Percentiles rank a stretch among this genome's conserved stretches.
phyloP scores from a whole-genome alignment of 2,329 filamentous ascomycete genomes.

The Escovopsis sp. region DNA sequence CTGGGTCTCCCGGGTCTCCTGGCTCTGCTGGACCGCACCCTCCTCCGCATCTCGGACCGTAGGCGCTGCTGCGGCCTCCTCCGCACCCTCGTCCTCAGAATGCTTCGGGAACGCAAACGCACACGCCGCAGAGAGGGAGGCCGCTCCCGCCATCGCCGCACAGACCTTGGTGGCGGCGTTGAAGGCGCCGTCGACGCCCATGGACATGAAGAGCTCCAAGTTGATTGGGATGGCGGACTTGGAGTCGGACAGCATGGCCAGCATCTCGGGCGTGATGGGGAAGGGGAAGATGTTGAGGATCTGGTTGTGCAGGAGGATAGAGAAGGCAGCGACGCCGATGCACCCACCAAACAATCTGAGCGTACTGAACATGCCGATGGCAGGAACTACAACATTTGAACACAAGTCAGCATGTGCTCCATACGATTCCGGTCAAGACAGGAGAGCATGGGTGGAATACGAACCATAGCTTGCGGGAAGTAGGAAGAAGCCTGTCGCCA shows the following conservation, averaged over 20 bases:
- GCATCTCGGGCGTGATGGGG: slow-evolving; percentile 13
- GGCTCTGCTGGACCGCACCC: too few species aligned
- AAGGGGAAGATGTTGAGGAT: slow-evolving; percentile 13
- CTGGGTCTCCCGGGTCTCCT: too few species aligned
- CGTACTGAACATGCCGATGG: slow-evolving; percentile 37
- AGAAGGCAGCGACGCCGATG: slow-evolving; percentile 37
- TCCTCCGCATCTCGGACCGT: too few species aligned
- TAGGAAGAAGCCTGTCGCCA: slow-evolving; percentile 27
- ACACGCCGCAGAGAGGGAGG: background rate
- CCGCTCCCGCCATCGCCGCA: slow-evolving; percentile 22
- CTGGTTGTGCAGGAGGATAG: slow-evolving; percentile 28
- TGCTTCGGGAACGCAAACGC: too few species aligned
- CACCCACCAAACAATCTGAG: slow-evolving; percentile 37
- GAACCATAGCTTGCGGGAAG: slow-evolving; percentile 31
- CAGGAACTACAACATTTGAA: slow-evolving; percentile 22
- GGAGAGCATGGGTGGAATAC: slow-evolving; percentile 1
- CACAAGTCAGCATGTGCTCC: background rate
- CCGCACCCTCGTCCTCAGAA: too few species aligned
- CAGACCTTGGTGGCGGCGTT: slow-evolving; percentile 31
- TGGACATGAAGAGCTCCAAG: slow-evolving; percentile 19
- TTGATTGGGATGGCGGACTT: slow-evolving; percentile 11
- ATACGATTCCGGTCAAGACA: too few species aligned
- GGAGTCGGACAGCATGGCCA: slow-evolving; percentile 12
- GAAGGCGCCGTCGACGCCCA: slow-evolving; percentile 30
- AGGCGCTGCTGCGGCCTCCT: too few species aligned